Percentiles rank a stretch among this genome's conserved stretches.
These are phyloP conservation scores for Friedmanniomyces simplex DNA, from an alignment of 495 filamentous ascomycete genomes.

Conservation along the genomic window DNA sequence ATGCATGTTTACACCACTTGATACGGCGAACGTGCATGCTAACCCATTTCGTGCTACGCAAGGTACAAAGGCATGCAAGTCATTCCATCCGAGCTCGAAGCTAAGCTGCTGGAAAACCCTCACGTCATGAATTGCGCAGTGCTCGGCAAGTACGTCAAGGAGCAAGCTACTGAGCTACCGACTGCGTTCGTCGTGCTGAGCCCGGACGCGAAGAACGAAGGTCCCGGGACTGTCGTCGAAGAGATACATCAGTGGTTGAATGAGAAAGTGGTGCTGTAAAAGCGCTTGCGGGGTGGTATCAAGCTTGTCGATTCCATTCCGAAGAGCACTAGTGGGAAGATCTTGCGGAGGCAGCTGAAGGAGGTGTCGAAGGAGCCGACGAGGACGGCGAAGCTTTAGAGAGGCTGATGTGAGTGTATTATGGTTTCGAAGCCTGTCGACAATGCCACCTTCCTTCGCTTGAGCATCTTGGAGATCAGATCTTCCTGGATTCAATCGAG, in stretches of 20 bases:
- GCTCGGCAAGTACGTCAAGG: constrained; percentile 55
- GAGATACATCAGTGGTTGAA: constrained; percentile 57
- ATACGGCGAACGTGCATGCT: background rate
- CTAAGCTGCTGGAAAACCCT: constrained; percentile 55
- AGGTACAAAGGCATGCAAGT: constrained; percentile 29
- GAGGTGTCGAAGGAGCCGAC: constrained; percentile 29
- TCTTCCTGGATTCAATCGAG: too few relatives aligned
- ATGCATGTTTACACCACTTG: background rate
- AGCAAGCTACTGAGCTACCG: constrained; percentile 60
- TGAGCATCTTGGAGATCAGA: too few relatives aligned
- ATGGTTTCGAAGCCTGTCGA: too few relatives aligned
- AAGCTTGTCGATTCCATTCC: constrained; percentile 70
- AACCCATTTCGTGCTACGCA: background rate
- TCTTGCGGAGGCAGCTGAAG: constrained; percentile 60
- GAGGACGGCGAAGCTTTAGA: constrained; percentile 15
- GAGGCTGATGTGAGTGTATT: too few relatives aligned
- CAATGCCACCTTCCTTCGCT: too few relatives aligned
- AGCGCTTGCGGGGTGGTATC: constrained; percentile 70
- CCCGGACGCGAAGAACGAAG: constrained; percentile 1
- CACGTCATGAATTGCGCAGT: constrained; percentile 73
- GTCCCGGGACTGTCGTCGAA: constrained; percentile 41
- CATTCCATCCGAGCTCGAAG: constrained; percentile 65
- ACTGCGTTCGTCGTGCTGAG: constrained; percentile 64
- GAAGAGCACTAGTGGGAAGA: constrained; percentile 77
- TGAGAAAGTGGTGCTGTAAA: constrained; percentile 50